These are phyloP conservation scores for Pyrenochaeta sp. DNA, from an alignment of 2,329 filamentous ascomycete genomes.

Conservation along the genomic window DNA sequence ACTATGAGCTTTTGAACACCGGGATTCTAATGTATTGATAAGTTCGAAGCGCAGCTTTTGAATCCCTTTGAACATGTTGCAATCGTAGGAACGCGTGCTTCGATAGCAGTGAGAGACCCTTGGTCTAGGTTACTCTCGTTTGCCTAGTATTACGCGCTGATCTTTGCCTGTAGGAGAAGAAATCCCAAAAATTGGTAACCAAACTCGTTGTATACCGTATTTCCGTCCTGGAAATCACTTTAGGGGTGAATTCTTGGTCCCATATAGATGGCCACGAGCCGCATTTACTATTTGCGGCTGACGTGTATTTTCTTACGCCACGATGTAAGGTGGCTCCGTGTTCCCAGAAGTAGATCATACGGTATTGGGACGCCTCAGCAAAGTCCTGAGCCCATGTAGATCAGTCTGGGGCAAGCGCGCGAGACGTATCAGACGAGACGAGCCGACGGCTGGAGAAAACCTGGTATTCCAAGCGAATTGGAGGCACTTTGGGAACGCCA, in stretches of 20 bases:
- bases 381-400: too few species aligned
- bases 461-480: constrained; percentile 3
- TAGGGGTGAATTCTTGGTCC: too few species aligned
- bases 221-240: neutral
- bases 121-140: neutral
- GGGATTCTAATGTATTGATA: neutral
- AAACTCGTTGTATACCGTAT: neutral
- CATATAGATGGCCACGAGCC: too few species aligned
- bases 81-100: neutral
- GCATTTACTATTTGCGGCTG: too few species aligned
- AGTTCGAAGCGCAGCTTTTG: too few species aligned
- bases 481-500: constrained; percentile 13
- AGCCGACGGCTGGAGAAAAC: constrained; percentile 11
- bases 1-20: neutral
- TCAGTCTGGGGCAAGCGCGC: constrained; percentile 8
- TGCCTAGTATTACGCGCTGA: constrained; percentile 5
- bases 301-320: too few species aligned
- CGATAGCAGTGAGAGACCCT: too few species aligned
- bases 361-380: too few species aligned
- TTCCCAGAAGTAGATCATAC: too few species aligned
- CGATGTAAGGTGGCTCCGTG: constrained; percentile 17
- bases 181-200: constrained; percentile 1
- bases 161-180: constrained; percentile 3
- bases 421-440: constrained; percentile 9
- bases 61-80: neutral